A percentile compares a stretch with the other conserved stretches of the same genome.
These are phyloP conservation scores for Copromyces sp. DNA, from an alignment of 495 filamentous ascomycete species.

Conservation along the genomic window DNA sequence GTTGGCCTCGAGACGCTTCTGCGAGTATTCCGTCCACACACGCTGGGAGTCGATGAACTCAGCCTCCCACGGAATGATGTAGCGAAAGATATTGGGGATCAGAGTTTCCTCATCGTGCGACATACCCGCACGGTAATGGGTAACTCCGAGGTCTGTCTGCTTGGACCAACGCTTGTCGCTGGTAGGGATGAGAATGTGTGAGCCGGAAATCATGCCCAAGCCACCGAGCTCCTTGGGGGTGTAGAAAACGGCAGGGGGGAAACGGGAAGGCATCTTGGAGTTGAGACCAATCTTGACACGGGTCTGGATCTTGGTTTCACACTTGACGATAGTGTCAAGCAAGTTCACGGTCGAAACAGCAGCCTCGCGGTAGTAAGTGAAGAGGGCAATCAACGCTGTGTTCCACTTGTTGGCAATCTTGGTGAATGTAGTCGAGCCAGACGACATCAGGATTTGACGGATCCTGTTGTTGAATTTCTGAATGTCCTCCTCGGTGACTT, in stretches of 20 bases:
- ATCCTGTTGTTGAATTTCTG: conserved; percentile 99
- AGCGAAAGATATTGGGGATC: conserved; percentile 98
- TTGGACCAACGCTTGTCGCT: conserved; percentile 98
- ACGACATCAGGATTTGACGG: conserved; percentile 97
- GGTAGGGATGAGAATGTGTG: conserved; percentile 94
- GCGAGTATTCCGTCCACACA: conserved; percentile 98
- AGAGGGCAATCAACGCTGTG: conserved; percentile 93
- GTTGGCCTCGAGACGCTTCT: conserved; percentile 94
- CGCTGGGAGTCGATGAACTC: conserved; percentile 98
- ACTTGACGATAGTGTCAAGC: conserved; percentile 97
- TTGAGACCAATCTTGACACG: conserved; percentile 98
- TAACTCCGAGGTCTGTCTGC: conserved; percentile 95
- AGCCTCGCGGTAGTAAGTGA: conserved; percentile 98
- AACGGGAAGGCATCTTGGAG: conserved; percentile 99
- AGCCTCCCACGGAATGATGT: conserved; percentile 99
- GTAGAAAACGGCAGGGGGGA: conserved; percentile 98
- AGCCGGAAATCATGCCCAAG: conserved; percentile 97
- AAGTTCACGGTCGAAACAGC: conserved; percentile 95
- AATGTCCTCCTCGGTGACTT: conserved; percentile 97
- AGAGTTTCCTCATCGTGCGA: conserved; percentile 96
- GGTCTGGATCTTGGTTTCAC: conserved; percentile 99
- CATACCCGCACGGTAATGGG: conserved; percentile 97
- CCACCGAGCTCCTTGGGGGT: conserved; percentile 98
- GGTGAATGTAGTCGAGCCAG: conserved; percentile 96
- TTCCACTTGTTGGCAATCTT: conserved; percentile 99